These are phyloP conservation scores for Trichopus zeylanicus DNA, from an alignment of 116 monocot species.

Conservation along the genomic window DNA sequence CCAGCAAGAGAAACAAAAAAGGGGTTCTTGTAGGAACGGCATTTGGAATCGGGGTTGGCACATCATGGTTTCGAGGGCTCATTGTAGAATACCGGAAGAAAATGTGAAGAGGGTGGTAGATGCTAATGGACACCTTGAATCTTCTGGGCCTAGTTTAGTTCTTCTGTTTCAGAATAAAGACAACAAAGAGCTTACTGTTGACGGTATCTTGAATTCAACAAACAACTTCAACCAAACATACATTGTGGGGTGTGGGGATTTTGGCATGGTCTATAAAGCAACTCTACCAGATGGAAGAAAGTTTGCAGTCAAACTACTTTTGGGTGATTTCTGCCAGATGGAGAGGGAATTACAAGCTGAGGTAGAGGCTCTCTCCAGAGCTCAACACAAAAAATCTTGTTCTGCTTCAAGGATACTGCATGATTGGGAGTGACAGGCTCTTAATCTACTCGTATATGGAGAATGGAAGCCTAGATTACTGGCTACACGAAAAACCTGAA, in stretches of 20 bases:
- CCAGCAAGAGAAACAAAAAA: conserved; percentile 12
- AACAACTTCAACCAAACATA: conserved; percentile 51
- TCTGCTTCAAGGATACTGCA: conserved; percentile 59
- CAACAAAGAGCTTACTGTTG: conserved; percentile 27
- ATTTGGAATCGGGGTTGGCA: conserved; percentile 32
- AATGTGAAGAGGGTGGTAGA: conserved; percentile 17
- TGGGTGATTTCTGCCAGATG: conserved; percentile 56
- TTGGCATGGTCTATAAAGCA: conserved; percentile 58
- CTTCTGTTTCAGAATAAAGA: conserved; percentile 53
- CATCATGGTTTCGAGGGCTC: conserved; percentile 24
- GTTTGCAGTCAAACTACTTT: conserved; percentile 59
- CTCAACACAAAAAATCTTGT: conserved; percentile 57
- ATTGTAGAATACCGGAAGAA: conserved; percentile 22
- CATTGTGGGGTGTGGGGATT: conserved; percentile 65
- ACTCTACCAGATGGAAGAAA: conserved; percentile 35
- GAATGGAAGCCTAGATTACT: conserved; percentile 72
- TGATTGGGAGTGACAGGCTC: conserved; percentile 34
- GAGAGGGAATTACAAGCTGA: conserved; percentile 67
- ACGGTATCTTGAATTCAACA: conserved; percentile 44
- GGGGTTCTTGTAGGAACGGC: conserved; percentile 27
- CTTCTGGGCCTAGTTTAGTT: conserved; percentile 20
- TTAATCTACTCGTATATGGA: conserved; percentile 66
- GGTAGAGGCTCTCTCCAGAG: conserved; percentile 46
- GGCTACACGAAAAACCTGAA: conserved; percentile 54
- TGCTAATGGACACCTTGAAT: conserved; percentile 8